phyloP scores from a whole-genome alignment of 345 rosid genomes.

The Salix dunnii region DNA sequence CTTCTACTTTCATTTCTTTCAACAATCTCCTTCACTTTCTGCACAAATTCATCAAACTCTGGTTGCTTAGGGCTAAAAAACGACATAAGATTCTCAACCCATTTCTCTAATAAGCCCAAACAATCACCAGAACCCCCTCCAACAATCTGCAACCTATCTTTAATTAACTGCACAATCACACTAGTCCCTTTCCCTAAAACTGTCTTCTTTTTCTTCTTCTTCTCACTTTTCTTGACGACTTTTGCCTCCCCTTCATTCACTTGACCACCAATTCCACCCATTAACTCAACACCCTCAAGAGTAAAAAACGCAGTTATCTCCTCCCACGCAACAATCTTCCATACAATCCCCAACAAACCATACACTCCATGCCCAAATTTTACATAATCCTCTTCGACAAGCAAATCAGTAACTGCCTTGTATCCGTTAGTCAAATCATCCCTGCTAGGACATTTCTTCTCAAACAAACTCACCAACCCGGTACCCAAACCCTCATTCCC shows the following conservation, averaged over 20 bases:
- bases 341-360: slow-evolving; percentile 40
- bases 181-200: slow-evolving; percentile 74
- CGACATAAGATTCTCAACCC: slow-evolving; percentile 38
- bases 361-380: slow-evolving; percentile 51
- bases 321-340: slow-evolving; percentile 81
- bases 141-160: slow-evolving; percentile 41
- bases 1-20: slow-evolving; percentile 91
- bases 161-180: slow-evolving; percentile 55
- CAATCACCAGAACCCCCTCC: slow-evolving; percentile 25
- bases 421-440: slow-evolving; percentile 25
- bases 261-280: slow-evolving; percentile 29
- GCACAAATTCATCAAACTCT: slow-evolving; percentile 47
- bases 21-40: slow-evolving; percentile 62
- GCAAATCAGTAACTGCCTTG: slow-evolving; percentile 35
- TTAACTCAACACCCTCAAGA: slow-evolving; percentile 55
- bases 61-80: slow-evolving; percentile 47
- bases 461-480: slow-evolving; percentile 31
- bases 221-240: slow-evolving; percentile 53
- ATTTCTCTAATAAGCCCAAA: slow-evolving; percentile 34
- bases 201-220: slow-evolving; percentile 60
- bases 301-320: slow-evolving; percentile 54
- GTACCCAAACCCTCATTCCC: slow-evolving; percentile 32
- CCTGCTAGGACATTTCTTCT: slow-evolving; percentile 19
- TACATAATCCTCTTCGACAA: slow-evolving; percentile 37
- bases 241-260: slow-evolving; percentile 35